Evolutionary conservation across 2,329 filamentous ascomycete species (phyloP), one percentile per base, ranked within the genome.

Genomic region (Lasiodiplodia gonubiensis): DNA sequence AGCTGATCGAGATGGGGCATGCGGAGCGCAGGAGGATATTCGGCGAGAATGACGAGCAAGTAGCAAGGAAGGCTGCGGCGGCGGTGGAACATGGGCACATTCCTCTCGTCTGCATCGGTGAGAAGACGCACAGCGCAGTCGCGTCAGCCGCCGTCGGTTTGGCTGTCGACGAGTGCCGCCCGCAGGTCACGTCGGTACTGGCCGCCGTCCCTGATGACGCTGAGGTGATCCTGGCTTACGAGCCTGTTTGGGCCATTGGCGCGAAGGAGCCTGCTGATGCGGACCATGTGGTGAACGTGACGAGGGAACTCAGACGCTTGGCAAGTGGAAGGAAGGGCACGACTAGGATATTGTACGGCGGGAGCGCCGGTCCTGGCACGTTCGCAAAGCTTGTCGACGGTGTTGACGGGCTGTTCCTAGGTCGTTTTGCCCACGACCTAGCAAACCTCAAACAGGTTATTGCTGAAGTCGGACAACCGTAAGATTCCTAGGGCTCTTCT

Each of bases 241-340:
- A 96, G 81, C 92, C 92, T 8, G 92, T 95, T 1, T 96, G 92
- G 92, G 92, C 92, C 0, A 96, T 95, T 77, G 92, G 92, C 0
- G 89, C 92, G 11, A 82, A 85, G 1, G 82, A 89, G 73, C 92
- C 92, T 2, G 92, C 92, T 0, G 85, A 85, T 8, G 86, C 89
- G 21, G 88, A 89, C 69, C 90, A 96, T 75, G 90, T 96, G 0
- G 85, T 90, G 4, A 85, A 83, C 46, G 91, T 95, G 2, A 89
- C 91, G 18, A 84, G 85, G 72, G 87, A 86, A 21, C 83, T 94
- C 59, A 84, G 89, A 65, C 84, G 86, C 30, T 81, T 85, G 64
- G 80, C 88, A 7, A 78, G 79, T 68, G 74, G 74, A 23, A 81
- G 89, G 60, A 80, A 79, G 12, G 90, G 88, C 0, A 76, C 82